These are phyloP conservation scores for Zasmidium angulare DNA, from an alignment of 2,329 filamentous ascomycete genomes.

Conservation along the genomic window DNA sequence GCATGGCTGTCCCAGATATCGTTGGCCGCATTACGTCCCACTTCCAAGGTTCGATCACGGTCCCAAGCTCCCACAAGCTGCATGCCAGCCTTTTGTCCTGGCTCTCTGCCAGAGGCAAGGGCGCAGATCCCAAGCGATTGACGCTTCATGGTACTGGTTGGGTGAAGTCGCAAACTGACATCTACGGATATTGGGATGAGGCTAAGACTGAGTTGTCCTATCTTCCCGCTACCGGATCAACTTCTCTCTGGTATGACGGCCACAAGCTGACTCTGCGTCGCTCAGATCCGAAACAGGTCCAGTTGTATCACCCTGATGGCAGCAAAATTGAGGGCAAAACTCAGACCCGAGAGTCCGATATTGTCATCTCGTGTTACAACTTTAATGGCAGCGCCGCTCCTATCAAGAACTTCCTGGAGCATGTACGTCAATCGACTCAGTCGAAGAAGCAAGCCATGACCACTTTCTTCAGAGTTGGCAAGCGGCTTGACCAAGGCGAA, in stretches of 20 bases:
- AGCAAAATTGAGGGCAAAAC: slow-evolving; percentile 10
- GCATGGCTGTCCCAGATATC: neutral
- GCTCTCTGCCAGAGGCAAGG: slow-evolving; percentile 5
- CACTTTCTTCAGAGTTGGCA: slow-evolving; percentile 17
- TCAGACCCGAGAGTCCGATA: slow-evolving; percentile 6
- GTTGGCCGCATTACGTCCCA: slow-evolving; percentile 31
- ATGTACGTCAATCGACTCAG: slow-evolving; percentile 45
- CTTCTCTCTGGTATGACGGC: neutral
- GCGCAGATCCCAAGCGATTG: neutral
- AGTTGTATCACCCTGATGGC: no score
- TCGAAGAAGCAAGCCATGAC: slow-evolving; percentile 21
- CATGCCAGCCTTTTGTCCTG: slow-evolving; percentile 40
- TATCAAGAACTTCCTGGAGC: slow-evolving; percentile 43
- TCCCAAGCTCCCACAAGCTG: slow-evolving; percentile 40
- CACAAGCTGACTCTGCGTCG: neutral
- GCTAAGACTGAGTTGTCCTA: neutral
- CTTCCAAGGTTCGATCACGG: slow-evolving; percentile 40
- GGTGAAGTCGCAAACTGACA: neutral
- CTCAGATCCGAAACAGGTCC: neutral
- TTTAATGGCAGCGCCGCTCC: slow-evolving; percentile 31
- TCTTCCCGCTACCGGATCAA: neutral
- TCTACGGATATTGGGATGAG: neutral
- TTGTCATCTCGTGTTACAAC: slow-evolving; percentile 22
- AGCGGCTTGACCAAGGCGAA: slow-evolving; percentile 15
- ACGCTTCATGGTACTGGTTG: neutral